Evolutionary conservation across 2,329 filamentous ascomycete genomes (phyloP), one percentile per base, ranked within the genome.

Genomic region (Tolypocladium tundrense): DNA sequence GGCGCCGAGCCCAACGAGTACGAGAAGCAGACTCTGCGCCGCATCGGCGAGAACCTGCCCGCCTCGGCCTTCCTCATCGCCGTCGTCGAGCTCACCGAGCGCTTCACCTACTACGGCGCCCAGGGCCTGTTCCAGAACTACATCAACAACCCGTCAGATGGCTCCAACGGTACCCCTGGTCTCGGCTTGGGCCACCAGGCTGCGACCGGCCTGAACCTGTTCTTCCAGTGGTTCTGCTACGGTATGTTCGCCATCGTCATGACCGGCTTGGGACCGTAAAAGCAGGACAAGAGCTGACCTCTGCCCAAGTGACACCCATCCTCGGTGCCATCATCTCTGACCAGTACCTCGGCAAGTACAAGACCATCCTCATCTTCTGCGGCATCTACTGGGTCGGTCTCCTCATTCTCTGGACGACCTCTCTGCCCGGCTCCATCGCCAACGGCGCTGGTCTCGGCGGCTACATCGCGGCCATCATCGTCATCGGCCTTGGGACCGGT

Each of bases 401-500:
- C 37, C 67, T 81, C 33, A 73, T 85, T 55, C 72, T 84, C 24
- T 77, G 82, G 66, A 70, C 78, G 5, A 81, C 81, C 0, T 74
- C 81, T 1, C 70, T 77, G 2, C 73, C 75, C 0, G 59, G 61
- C 1, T 65, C 72, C 2, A 66, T 75, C 57, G 68, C 68, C 13
- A 63, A 70, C 24, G 70, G 71, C 7, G 72, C 75, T 21, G 70
- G 79, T 11, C 72, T 82, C 45, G 77, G 75, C 8, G 77, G 79
- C 1, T 79, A 83, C 63, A 76, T 83, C 53, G 70, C 78, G 1
- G 77, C 79, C 59, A 78, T 87, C 58, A 75, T 88, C 63, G 68
- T 88, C 61, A 85, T 88, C 60, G 86, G 85, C 60, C 68, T 88
- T 14, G 86, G 85, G 56, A 87, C 85, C 2, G 86, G 86, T 64